phyloP scores from a whole-genome alignment of 78 protist genomes.

The Tieghemostelium lacteum region DNA sequence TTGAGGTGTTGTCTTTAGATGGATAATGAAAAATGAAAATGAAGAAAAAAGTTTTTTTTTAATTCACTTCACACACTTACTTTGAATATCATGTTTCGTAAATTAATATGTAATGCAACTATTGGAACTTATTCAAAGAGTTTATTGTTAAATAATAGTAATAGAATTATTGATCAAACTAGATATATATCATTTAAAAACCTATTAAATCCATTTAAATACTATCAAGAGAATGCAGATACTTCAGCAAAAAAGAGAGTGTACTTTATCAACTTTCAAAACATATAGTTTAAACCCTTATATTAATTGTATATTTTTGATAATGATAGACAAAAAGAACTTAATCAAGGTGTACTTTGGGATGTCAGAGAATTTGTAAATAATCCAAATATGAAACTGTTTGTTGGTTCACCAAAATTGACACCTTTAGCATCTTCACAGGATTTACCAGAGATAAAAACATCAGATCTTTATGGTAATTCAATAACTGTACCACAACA shows the following conservation, averaged over 20 bases:
- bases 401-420: slow-evolving; percentile 31
- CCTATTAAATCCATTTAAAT: slow-evolving; percentile 44
- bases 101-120: too few relatives aligned
- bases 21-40: too few relatives aligned
- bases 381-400: slow-evolving; percentile 41
- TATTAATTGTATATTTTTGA: not conserved
- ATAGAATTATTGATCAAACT: not conserved
- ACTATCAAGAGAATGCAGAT: slow-evolving; percentile 36
- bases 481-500: not conserved
- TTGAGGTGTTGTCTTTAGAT: too few relatives aligned
- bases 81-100: too few relatives aligned
- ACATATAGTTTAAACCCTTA: too few relatives aligned
- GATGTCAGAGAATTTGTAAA: slow-evolving; percentile 41
- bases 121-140: too few relatives aligned
- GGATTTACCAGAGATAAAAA: not conserved
- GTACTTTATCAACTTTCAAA: not conserved
- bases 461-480: slow-evolving; percentile 43
- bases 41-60: too few relatives aligned
- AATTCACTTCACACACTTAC: too few relatives aligned
- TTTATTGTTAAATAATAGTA: too few relatives aligned
- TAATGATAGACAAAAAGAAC: slow-evolving; percentile 46
- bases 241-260: slow-evolving; percentile 41
- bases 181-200: slow-evolving; percentile 34
- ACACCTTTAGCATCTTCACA: slow-evolving; percentile 9
- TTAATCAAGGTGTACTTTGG: slow-evolving; percentile 46